phyloP scores from a whole-genome alignment of 2,329 filamentous ascomycete species.

The Colletotrichum camelliae region DNA sequence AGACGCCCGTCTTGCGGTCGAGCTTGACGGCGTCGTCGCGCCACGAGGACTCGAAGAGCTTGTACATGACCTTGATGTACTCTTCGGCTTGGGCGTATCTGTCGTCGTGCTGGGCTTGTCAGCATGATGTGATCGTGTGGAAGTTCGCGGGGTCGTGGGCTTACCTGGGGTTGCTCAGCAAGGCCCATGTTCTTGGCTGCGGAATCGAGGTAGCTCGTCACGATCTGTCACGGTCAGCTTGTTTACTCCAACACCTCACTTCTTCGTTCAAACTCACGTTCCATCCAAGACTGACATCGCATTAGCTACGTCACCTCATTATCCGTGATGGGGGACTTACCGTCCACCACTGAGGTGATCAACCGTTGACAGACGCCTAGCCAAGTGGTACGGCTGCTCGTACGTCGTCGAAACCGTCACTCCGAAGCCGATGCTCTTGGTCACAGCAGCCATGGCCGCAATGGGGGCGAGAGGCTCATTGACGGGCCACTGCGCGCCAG shows the following conservation, averaged over 20 bases:
- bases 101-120: slow-evolving; percentile 59
- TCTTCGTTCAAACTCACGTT: slow-evolving; percentile 42
- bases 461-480: slow-evolving; percentile 71
- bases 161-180: slow-evolving; percentile 53
- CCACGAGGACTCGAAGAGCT: slow-evolving; percentile 72
- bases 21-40: slow-evolving; percentile 68
- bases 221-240: slow-evolving; percentile 49
- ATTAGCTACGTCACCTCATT: background rate
- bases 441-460: slow-evolving; percentile 73
- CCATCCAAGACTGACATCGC: slow-evolving; percentile 53
- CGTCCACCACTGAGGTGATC: slow-evolving; percentile 72
- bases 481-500: slow-evolving; percentile 73
- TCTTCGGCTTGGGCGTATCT: slow-evolving; percentile 69
- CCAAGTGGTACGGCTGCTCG: slow-evolving; percentile 73
- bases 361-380: slow-evolving; percentile 67
- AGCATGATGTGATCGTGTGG: background rate
- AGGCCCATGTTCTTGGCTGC: slow-evolving; percentile 70
- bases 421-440: slow-evolving; percentile 71
- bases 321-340: slow-evolving; percentile 30
- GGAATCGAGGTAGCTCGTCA: slow-evolving; percentile 74
- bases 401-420: slow-evolving; percentile 75
- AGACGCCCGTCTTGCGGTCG: slow-evolving; percentile 63
- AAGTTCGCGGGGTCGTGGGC: accelerated
- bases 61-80: slow-evolving; percentile 69
- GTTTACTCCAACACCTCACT: no score